Conservation (phyloP, 495 filamentous ascomycete species). For the Penicillium daleae region DNA sequence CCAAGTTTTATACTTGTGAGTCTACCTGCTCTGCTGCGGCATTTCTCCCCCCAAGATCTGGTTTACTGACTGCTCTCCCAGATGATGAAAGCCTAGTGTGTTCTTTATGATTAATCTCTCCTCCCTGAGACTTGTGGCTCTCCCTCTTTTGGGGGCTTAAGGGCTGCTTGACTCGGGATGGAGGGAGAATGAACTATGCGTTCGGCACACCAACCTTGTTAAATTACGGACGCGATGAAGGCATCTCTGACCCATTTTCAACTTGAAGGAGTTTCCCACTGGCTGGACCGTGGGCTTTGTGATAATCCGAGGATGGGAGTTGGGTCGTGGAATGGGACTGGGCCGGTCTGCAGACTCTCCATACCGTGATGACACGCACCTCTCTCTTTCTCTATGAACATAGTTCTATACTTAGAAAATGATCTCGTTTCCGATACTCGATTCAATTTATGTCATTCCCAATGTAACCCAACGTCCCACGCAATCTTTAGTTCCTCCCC, state of each 20-base stretch:
- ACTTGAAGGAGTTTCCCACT: conserved; percentile 49
- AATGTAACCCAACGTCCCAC: not conserved
- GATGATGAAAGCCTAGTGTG: conserved; percentile 99
- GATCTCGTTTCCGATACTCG: not conserved
- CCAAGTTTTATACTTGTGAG: conserved; percentile 96
- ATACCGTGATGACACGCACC: conserved; percentile 19
- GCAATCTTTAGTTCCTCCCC: not conserved
- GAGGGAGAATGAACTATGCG: conserved; percentile 91
- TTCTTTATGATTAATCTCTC: conserved; percentile 77
- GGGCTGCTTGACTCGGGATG: conserved; percentile 71
- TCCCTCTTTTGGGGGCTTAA: conserved; percentile 89
- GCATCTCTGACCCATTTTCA: conserved; percentile 84
- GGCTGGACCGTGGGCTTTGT: conserved; percentile 14
- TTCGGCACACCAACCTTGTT: conserved; percentile 99
- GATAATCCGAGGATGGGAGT: conserved; percentile 3
- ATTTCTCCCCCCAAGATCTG: not conserved
- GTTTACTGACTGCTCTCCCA: conserved; percentile 54
- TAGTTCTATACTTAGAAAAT: not conserved
- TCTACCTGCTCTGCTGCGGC: conserved; percentile 19
- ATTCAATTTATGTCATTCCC: not conserved
- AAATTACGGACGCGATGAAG: conserved; percentile 94
- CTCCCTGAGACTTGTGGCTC: conserved; percentile 72
- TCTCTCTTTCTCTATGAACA: not conserved
- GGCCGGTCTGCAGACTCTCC: not conserved
- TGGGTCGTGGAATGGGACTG: conserved; percentile 17